phyloP scores from a whole-genome alignment of 352 stramenopile genomes.

The Saprolegnia parasitica region DNA sequence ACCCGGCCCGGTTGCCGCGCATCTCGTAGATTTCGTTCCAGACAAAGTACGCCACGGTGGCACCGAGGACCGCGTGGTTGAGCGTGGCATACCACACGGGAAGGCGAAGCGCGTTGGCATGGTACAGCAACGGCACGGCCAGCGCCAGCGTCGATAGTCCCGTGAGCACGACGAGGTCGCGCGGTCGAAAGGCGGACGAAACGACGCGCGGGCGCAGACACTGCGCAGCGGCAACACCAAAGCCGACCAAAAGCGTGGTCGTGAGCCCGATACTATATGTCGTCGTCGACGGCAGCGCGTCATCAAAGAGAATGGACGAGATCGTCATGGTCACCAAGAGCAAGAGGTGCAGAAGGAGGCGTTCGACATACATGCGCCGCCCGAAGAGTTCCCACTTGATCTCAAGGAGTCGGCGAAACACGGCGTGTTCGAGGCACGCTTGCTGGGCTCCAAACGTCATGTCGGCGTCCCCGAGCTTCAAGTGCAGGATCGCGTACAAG shows the following conservation, averaged over 20 bases:
- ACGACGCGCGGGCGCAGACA: neutral
- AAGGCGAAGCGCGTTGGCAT: neutral
- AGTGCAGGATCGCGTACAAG: neutral
- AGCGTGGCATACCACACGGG: neutral
- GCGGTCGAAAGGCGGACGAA: neutral
- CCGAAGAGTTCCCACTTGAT: constrained; percentile 23
- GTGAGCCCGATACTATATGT: neutral
- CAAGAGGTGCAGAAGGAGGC: constrained; percentile 6
- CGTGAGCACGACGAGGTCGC: neutral
- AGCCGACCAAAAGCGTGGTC: neutral
- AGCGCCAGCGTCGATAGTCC: neutral
- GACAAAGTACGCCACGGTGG: constrained; percentile 2
- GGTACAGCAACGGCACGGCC: neutral
- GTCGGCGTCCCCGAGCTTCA: neutral
- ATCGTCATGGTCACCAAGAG: constrained; percentile 6
- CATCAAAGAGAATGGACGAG: constrained; percentile 4
- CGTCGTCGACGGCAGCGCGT: neutral
- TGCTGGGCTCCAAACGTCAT: neutral
- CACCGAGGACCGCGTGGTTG: neutral
- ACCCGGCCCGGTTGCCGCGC: neutral
- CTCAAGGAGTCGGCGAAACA: constrained; percentile 5
- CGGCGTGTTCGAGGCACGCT: neutral
- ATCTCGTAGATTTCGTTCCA: constrained; percentile 10
- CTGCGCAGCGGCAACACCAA: neutral
- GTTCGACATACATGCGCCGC: constrained; percentile 15